Conservation (phyloP, 2,329 filamentous ascomycete species). For the Pestalotiopsis sp. region DNA sequence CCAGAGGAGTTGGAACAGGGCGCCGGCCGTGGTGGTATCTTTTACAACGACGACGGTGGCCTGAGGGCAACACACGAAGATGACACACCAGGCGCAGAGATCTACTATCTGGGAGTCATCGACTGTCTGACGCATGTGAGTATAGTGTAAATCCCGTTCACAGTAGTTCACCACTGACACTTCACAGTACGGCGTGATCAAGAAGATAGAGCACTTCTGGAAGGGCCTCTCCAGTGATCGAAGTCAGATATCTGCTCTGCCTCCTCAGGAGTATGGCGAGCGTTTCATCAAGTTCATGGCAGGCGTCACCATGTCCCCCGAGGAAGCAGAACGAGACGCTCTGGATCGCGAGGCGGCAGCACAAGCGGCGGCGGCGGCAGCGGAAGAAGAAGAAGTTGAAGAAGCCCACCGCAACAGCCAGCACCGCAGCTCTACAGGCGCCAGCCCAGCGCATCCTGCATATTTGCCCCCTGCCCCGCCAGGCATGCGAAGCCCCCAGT, state of each 20-base stretch:
- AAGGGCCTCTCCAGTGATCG: slow-evolving; percentile 87
- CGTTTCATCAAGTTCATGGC: slow-evolving; percentile 93
- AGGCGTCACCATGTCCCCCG: slow-evolving; percentile 85
- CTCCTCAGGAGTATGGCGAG: slow-evolving; percentile 88
- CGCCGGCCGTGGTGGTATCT: slow-evolving; percentile 68
- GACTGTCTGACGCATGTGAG: slow-evolving; percentile 96
- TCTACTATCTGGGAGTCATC: slow-evolving; percentile 98
- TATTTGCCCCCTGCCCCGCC: slow-evolving; percentile 35
- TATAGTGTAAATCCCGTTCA: slow-evolving; percentile 25
- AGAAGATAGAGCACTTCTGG: slow-evolving; percentile 95
- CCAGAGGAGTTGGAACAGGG: slow-evolving; percentile 83
- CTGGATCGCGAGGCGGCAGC: slow-evolving; percentile 58
- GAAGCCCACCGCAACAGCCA: slow-evolving; percentile 25
- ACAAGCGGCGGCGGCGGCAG: slow-evolving; percentile 35
- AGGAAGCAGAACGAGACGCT: slow-evolving; percentile 76
- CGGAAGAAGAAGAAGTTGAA: slow-evolving; percentile 31
- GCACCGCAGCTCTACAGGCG: slow-evolving; percentile 11
- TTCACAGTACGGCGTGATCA: slow-evolving; percentile 83
- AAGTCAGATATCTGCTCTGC: slow-evolving; percentile 88
- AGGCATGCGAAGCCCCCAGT: slow-evolving; percentile 31
- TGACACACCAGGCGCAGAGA: slow-evolving; percentile 80
- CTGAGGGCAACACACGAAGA: slow-evolving; percentile 92
- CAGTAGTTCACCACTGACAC: not conserved
- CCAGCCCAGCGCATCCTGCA: slow-evolving; percentile 26
- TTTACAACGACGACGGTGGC: slow-evolving; percentile 96